Conservation (phyloP, 1,284 basidiomycete genomes). For the Tausonia pullulans region DNA sequence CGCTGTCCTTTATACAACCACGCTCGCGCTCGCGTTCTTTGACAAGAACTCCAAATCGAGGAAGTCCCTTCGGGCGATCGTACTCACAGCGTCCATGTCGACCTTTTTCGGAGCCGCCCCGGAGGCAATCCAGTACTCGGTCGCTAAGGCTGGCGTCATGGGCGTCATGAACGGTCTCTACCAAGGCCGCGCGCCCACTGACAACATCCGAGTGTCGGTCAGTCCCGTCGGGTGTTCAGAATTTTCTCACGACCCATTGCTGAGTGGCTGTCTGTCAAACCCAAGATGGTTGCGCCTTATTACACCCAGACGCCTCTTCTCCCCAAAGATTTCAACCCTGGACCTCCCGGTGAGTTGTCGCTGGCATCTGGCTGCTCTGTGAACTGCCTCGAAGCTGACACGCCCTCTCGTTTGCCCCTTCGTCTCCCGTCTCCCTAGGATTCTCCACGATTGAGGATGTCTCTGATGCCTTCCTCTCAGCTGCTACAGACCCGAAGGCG, state of each 20-base stretch:
- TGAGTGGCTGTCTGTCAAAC: not conserved
- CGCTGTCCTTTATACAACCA: constrained; percentile 1
- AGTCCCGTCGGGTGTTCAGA: too few relatives aligned
- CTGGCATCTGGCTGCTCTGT: too few relatives aligned
- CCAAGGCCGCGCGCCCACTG: not conserved
- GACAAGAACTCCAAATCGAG: not conserved
- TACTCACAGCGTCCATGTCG: constrained; percentile 1
- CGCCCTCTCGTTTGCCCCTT: too few relatives aligned
- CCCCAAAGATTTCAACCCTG: not conserved
- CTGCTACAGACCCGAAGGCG: too few relatives aligned
- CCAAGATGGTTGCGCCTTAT: not conserved
- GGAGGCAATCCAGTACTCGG: constrained; percentile 4
- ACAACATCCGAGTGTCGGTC: too few relatives aligned
- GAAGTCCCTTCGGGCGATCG: not conserved
- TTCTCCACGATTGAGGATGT: too few relatives aligned
- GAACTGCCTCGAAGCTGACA: too few relatives aligned
- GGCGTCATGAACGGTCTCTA: not conserved
- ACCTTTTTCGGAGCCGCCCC: not conserved
- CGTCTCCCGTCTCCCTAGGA: too few relatives aligned
- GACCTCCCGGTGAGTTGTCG: too few relatives aligned
- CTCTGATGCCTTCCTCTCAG: too few relatives aligned
- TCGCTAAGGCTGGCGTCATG: constrained; percentile 1
- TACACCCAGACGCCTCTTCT: constrained; percentile 1
- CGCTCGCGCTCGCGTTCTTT: not conserved
- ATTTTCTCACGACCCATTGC: too few relatives aligned